Base-by-base conservation (phyloP, 352 stramenopile species). In the Pythium aristosporum region DNA sequence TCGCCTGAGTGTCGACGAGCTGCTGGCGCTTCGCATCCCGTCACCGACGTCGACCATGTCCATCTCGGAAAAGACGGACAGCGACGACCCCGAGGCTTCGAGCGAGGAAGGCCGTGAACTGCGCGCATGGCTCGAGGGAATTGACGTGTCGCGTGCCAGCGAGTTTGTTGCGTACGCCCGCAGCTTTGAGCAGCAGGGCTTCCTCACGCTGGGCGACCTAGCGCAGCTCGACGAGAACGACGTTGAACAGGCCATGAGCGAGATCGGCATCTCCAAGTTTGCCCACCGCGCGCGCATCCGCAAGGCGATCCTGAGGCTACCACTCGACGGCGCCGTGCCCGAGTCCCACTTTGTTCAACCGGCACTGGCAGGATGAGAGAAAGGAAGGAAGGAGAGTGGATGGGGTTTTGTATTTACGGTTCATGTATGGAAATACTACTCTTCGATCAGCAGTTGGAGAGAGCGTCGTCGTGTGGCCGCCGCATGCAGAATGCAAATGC, bases 221-320 rank as follows among this genome's bases (percentile, higher is more conserved):
- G 77, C 77, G 37, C 69, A 88, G 55, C 68, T 92, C 34, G 78
- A 83, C 46, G 79, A 90, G 28, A 70, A 79, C 30, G 79, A 92
- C 51, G 80, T 92, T 34, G 83, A 92, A 67, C 72, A 85, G 51
- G 79, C 79, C 51, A 88, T 92, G 77, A 90, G 79, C 47, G 80
- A 90, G 67, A 68, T 89, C 20, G 83, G 80, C 47, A 85, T 92
- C 49, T 68, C 80, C 69, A 90, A 90, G 69, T 92, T 92, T 51
- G 80, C 81, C 34, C 83, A 92, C 69, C 69, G 83, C 21, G 68
- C 84, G 36, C 77, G 83, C 21, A 76, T 92, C 56, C 74, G 80
- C 65, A 89, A 92, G 68, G 79, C 80, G 16, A 89, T 92, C 47
- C 66, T 87, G 44, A 69, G 73, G 10, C 69, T 90, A 37, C 75